These are phyloP conservation scores for Amanita molliuscula DNA, from an alignment of 768 basidiomycete species.

Conservation along the genomic window DNA sequence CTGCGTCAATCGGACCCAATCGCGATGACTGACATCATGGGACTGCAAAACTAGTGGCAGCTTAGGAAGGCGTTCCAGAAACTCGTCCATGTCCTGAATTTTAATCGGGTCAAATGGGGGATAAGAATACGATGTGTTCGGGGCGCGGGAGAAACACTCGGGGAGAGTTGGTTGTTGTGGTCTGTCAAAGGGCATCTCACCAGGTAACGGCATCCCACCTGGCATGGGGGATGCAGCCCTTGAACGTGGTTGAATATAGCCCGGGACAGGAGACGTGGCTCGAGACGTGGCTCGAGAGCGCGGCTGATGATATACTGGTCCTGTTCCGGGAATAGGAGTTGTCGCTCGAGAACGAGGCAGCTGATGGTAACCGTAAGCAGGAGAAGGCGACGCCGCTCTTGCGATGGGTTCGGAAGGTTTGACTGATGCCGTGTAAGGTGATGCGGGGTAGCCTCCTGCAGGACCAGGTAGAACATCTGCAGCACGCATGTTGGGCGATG, in stretches of 20 bases:
- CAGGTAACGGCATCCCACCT: slow-evolving; percentile 17
- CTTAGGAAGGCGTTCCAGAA: slow-evolving; percentile 53
- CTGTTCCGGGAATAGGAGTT: slow-evolving; percentile 47
- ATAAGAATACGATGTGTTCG: slow-evolving; percentile 58
- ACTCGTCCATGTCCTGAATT: slow-evolving; percentile 69
- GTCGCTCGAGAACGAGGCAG: slow-evolving; percentile 32
- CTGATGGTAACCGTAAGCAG: slow-evolving; percentile 49
- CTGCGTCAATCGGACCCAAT: slow-evolving; percentile 75
- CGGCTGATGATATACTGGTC: slow-evolving; percentile 28
- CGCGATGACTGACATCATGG: slow-evolving; percentile 69
- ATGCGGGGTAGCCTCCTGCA: slow-evolving; percentile 20
- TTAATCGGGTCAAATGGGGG: slow-evolving; percentile 61
- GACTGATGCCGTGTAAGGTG: slow-evolving; percentile 18
- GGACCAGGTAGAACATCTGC: slow-evolving; percentile 25
- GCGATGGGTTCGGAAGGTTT: slow-evolving; percentile 22
- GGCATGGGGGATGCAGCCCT: slow-evolving; percentile 49
- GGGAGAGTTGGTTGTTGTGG: slow-evolving; percentile 46
- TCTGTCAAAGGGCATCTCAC: slow-evolving; percentile 16
- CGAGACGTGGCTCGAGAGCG: slow-evolving; percentile 11
- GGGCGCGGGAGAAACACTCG: slow-evolving; percentile 65
- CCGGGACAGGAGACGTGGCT: slow-evolving; percentile 7
- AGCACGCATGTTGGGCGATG: slow-evolving; percentile 42
- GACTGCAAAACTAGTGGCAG: slow-evolving; percentile 65
- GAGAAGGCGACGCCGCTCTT: slow-evolving; percentile 33
- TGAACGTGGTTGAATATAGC: slow-evolving; percentile 14